Conservation (phyloP, 148 eudicot species). For the Mesembryanthemum crystallinum region DNA sequence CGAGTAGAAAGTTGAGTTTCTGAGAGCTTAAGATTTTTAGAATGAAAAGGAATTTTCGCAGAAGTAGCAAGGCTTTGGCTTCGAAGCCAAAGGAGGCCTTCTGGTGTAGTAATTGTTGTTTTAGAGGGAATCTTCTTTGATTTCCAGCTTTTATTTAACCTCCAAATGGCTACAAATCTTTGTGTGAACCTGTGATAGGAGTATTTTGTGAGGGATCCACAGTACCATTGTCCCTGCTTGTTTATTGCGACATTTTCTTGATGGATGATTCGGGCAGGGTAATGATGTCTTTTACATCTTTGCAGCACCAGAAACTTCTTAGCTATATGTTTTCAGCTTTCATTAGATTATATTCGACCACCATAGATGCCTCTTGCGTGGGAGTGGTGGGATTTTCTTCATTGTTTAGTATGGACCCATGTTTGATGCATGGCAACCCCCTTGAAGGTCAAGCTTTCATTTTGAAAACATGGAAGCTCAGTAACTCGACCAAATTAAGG, state of each 20-base stretch:
- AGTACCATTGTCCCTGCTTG: background rate
- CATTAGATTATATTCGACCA: background rate
- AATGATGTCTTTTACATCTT: background rate
- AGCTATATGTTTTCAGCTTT: background rate
- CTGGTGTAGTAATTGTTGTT: background rate
- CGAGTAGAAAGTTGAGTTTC: background rate
- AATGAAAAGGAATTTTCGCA: background rate
- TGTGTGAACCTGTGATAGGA: background rate
- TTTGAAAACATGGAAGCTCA: too few species aligned
- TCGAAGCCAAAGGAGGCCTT: background rate
- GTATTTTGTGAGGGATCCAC: background rate
- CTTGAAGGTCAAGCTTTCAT: too few species aligned
- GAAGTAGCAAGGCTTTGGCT: background rate
- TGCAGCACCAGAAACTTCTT: background rate
- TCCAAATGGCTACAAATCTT: background rate
- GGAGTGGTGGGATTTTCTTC: background rate
- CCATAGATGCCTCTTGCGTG: background rate
- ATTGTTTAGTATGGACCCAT: background rate
- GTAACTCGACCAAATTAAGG: too few species aligned
- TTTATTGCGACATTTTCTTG: background rate
- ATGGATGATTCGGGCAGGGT: background rate
- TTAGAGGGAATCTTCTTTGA: background rate
- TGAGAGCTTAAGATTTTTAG: background rate
- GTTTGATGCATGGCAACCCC: background rate
- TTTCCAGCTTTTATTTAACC: slow-evolving; percentile 5